Evolutionary conservation across 176 grass and related monocot species (phyloP).

Genomic region (Musa schizocarpa): DNA sequence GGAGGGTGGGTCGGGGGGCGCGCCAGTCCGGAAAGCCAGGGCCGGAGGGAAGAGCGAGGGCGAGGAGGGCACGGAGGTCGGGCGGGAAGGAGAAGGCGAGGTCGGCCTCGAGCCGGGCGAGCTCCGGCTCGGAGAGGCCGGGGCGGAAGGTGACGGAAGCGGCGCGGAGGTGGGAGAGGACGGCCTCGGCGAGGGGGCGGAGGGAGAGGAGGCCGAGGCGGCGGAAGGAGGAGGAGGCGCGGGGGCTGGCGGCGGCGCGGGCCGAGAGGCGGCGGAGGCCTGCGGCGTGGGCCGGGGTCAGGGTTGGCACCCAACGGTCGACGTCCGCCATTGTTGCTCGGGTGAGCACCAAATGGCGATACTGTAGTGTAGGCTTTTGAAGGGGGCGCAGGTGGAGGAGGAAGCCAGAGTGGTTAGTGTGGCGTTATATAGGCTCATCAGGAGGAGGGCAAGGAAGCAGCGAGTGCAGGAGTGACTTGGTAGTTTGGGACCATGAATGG

Average conservation of each 20-base stretch:
- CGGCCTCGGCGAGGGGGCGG: constrained; percentile 30
- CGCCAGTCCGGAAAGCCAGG: constrained; percentile 72
- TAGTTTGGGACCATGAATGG: too few species aligned
- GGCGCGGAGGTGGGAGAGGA: constrained; percentile 51
- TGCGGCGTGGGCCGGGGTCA: constrained; percentile 48
- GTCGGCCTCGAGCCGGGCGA: constrained; percentile 64
- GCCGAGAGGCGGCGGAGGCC: constrained; percentile 69
- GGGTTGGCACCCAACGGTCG: constrained; percentile 41
- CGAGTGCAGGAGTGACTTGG: too few species aligned
- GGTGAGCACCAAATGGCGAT: background rate
- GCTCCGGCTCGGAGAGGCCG: constrained; percentile 51
- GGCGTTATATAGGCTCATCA: too few species aligned
- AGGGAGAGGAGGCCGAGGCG: constrained; percentile 66
- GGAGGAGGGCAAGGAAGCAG: too few species aligned
- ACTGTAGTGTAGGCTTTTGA: background rate
- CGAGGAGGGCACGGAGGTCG: constrained; percentile 71
- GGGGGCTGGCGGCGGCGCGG: constrained; percentile 39
- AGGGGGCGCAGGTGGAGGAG: background rate
- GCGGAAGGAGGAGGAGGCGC: constrained; percentile 14
- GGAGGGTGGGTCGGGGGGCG: background rate
- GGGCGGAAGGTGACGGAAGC: constrained; percentile 37
- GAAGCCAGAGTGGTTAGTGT: background rate
- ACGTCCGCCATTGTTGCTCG: constrained; percentile 64
- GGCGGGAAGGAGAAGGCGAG: constrained; percentile 71
- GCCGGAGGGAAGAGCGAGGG: constrained; percentile 41